These are phyloP conservation scores for Aureobasidium sp. DNA, from an alignment of 2,329 filamentous ascomycete genomes.

Conservation along the genomic window DNA sequence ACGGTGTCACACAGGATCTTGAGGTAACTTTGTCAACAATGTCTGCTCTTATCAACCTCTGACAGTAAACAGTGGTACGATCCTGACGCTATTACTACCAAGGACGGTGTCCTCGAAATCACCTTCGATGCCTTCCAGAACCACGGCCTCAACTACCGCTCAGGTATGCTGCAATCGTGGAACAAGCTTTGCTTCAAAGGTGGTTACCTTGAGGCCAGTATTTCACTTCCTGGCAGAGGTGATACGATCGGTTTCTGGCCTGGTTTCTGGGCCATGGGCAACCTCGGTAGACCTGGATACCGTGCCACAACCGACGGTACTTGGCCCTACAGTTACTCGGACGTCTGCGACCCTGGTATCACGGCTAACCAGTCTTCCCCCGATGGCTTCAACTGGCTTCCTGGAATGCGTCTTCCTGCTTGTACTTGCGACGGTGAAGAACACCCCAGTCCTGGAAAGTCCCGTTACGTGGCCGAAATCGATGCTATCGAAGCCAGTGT, in stretches of 20 bases:
- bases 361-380: slow-evolving; percentile 61
- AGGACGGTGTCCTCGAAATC: slow-evolving; percentile 53
- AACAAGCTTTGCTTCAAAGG: slow-evolving; percentile 67
- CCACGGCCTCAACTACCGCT: slow-evolving; percentile 57
- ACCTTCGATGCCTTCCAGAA: slow-evolving; percentile 57
- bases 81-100: slow-evolving; percentile 56
- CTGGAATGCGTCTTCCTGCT: slow-evolving; percentile 60
- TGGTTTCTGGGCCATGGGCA: slow-evolving; percentile 69
- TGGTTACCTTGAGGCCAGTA: slow-evolving; percentile 59
- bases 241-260: slow-evolving; percentile 65
- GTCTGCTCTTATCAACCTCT: slow-evolving; percentile 10
- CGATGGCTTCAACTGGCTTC: slow-evolving; percentile 57
- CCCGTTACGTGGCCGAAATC: slow-evolving; percentile 61
- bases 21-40: slow-evolving; percentile 36
- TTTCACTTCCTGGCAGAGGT: slow-evolving; percentile 58
- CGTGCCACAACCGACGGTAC: slow-evolving; percentile 61
- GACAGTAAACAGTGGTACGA: slow-evolving; percentile 52
- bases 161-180: slow-evolving; percentile 68
- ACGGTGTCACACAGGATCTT: slow-evolving; percentile 60
- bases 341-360: slow-evolving; percentile 60
- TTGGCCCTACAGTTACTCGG: slow-evolving; percentile 66
- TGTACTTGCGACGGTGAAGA: slow-evolving; percentile 57
- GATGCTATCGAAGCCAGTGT: slow-evolving; percentile 64
- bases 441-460: slow-evolving; percentile 56
- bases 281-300: slow-evolving; percentile 60